Evolutionary conservation across 805 yeast genomes (phyloP).

Genomic region (Priceomyces carsonii): DNA sequence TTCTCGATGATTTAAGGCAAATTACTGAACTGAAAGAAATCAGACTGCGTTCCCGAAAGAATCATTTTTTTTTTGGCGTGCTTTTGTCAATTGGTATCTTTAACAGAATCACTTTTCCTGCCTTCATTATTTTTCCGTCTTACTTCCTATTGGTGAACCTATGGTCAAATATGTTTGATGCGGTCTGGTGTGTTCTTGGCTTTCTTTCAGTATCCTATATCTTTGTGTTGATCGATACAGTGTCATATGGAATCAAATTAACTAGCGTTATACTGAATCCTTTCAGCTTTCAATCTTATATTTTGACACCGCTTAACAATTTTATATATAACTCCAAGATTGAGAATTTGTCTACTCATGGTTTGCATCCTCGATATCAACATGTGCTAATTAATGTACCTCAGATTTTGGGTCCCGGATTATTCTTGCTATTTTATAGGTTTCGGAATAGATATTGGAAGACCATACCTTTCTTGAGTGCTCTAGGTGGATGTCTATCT

Average conservation of each 20-base stretch:
- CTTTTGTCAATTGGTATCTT: constrained; percentile 68
- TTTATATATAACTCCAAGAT: constrained; percentile 63
- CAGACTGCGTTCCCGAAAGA: constrained; percentile 7
- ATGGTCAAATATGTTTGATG: constrained; percentile 28
- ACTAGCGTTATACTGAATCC: too few species aligned
- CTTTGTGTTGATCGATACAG: constrained; percentile 58
- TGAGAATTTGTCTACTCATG: constrained; percentile 71
- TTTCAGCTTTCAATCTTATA: constrained; percentile 23
- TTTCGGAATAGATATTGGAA: constrained; percentile 35
- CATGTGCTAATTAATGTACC: constrained; percentile 80
- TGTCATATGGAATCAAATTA: constrained; percentile 32
- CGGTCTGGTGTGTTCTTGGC: constrained; percentile 33
- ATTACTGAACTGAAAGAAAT: constrained; percentile 11
- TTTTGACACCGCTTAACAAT: constrained; percentile 78
- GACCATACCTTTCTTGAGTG: constrained; percentile 59
- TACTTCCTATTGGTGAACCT: constrained; percentile 46
- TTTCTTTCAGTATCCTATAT: constrained; percentile 31
- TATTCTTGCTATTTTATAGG: constrained; percentile 47
- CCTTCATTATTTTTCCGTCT: constrained; percentile 69
- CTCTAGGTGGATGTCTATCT: constrained; percentile 58
- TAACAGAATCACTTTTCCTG: constrained; percentile 82
- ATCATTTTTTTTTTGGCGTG: constrained; percentile 42
- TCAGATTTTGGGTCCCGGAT: constrained; percentile 73
- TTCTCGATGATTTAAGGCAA: constrained; percentile 46
- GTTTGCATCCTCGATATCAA: constrained; percentile 75